Conservation (phyloP, 331 rosid species). For the Quercus lobata region DNA sequence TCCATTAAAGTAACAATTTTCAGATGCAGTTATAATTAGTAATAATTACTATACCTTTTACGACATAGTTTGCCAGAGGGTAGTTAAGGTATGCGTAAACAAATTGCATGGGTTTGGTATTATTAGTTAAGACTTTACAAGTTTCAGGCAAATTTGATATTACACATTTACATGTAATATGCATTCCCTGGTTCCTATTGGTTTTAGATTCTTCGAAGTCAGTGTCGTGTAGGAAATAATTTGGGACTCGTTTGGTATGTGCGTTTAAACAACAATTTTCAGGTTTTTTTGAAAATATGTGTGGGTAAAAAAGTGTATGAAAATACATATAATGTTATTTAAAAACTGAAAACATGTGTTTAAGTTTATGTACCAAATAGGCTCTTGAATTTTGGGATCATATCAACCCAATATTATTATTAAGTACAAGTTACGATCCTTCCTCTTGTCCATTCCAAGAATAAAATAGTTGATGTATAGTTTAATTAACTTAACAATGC, state of each 20-base stretch:
- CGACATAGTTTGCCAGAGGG: not conserved
- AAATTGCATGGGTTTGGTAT: not conserved
- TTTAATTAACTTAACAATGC: not conserved
- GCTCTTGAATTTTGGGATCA: not conserved
- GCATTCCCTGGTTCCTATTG: too few species aligned
- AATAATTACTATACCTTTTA: too few species aligned
- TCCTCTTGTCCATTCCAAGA: constrained; percentile 6
- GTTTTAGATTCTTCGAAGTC: constrained; percentile 17
- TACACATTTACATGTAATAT: too few species aligned
- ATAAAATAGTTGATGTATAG: not conserved
- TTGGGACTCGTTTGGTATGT: not conserved
- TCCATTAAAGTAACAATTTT: too few species aligned
- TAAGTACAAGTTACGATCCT: constrained; percentile 1
- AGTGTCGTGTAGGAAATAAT: constrained; percentile 50
- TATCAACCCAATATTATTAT: not conserved
- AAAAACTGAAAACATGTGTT: too few species aligned
- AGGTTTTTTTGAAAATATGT: too few species aligned
- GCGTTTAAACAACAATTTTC: too few species aligned
- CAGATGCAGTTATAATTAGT: too few species aligned
- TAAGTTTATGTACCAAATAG: too few species aligned
- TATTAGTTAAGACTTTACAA: not conserved
- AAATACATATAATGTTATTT: too few species aligned
- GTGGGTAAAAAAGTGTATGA: too few species aligned
- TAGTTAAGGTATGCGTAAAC: not conserved
- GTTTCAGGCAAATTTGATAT: not conserved